Conservation (phyloP, 176 grass and related monocot species). For the Oryza officinalis region DNA sequence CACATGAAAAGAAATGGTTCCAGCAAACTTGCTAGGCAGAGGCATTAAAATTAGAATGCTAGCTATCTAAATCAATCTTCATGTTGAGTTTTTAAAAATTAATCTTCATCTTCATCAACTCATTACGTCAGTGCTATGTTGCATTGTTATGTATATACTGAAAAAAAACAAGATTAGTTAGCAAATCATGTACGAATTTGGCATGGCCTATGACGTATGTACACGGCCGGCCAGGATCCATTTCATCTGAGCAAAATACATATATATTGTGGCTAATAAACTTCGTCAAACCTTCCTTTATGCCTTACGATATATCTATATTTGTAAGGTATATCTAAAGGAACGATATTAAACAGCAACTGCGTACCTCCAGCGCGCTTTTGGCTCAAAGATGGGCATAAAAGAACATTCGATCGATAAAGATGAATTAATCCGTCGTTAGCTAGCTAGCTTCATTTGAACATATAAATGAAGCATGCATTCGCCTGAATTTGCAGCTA, state of each 20-base stretch:
- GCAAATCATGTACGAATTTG: background rate
- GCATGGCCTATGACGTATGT: background rate
- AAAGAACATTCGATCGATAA: background rate
- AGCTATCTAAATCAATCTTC: too few relatives aligned
- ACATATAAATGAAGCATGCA: background rate
- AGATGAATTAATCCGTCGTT: background rate
- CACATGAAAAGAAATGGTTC: background rate
- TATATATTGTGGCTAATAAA: background rate
- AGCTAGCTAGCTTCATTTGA: background rate
- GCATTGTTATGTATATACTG: background rate
- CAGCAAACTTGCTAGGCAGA: too few relatives aligned
- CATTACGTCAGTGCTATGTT: background rate
- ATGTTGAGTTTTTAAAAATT: too few relatives aligned
- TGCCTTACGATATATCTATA: background rate
- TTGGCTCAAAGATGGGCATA: background rate
- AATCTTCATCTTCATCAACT: background rate
- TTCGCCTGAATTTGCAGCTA: background rate
- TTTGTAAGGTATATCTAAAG: background rate
- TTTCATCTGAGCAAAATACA: background rate
- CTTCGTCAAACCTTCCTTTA: conserved; percentile 1
- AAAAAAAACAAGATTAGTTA: background rate
- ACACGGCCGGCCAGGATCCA: background rate
- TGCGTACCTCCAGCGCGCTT: background rate
- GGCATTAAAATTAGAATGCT: too few relatives aligned
- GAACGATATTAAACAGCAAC: background rate